Evolutionary conservation across 176 grass and related monocot species (phyloP).

Genomic region (Pontederia paniculata): DNA sequence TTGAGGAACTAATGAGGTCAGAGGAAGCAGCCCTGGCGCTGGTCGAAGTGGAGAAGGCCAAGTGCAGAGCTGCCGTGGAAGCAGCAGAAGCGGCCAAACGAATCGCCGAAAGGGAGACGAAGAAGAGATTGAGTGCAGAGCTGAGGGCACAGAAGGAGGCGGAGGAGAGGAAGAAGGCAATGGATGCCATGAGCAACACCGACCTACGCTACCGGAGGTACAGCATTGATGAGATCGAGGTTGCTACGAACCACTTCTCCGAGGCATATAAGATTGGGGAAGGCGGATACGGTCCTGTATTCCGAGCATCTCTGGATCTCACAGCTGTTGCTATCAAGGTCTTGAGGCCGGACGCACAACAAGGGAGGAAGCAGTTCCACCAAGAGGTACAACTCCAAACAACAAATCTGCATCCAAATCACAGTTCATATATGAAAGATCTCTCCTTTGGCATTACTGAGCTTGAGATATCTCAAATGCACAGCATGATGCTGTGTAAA

Average conservation of each 20-base stretch:
- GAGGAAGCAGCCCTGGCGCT: slow-evolving; percentile 78
- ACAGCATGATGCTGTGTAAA: too few relatives aligned
- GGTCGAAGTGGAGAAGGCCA: slow-evolving; percentile 73
- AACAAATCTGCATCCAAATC: too few relatives aligned
- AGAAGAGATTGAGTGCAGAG: slow-evolving; percentile 72
- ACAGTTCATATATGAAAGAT: too few relatives aligned
- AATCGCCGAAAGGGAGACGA: slow-evolving; percentile 67
- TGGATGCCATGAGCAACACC: slow-evolving; percentile 31
- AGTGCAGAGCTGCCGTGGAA: slow-evolving; percentile 83
- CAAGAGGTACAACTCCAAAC: slow-evolving; percentile 54
- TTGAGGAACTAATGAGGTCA: slow-evolving; percentile 46
- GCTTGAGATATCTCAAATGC: too few relatives aligned
- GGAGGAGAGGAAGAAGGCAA: slow-evolving; percentile 55
- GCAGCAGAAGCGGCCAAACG: slow-evolving; percentile 65
- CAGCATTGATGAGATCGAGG: slow-evolving; percentile 77
- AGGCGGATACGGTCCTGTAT: slow-evolving; percentile 92
- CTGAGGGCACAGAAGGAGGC: slow-evolving; percentile 48
- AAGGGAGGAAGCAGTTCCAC: slow-evolving; percentile 90
- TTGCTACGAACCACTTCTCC: slow-evolving; percentile 63
- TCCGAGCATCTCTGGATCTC: slow-evolving; percentile 69
- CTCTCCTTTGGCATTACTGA: too few relatives aligned
- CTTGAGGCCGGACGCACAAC: slow-evolving; percentile 70
- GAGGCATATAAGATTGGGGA: slow-evolving; percentile 73
- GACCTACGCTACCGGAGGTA: slow-evolving; percentile 74
- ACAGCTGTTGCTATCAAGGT: slow-evolving; percentile 88